These are phyloP conservation scores for Cronartium ribicola DNA, from an alignment of 1,284 basidiomycete genomes.

Conservation along the genomic window DNA sequence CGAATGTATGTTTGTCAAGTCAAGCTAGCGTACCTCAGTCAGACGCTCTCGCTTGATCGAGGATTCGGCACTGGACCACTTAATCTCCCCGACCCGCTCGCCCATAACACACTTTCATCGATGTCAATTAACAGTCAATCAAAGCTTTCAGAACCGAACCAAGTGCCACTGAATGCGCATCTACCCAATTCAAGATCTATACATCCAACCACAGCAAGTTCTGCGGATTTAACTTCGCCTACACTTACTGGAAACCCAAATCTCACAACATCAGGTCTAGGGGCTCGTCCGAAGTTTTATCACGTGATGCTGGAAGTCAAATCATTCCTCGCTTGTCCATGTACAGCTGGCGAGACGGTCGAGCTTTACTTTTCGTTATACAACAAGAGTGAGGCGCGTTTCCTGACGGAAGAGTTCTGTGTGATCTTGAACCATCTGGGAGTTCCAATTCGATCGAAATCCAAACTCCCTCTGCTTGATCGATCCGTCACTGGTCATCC, in stretches of 20 bases:
- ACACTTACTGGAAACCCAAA: not conserved
- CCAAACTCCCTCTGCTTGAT: conserved; percentile 50
- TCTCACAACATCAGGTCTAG: conserved; percentile 23
- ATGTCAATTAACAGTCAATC: conserved; percentile 49
- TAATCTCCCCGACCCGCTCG: conserved; percentile 31
- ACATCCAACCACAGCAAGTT: conserved; percentile 17
- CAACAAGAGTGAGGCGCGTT: conserved; percentile 71
- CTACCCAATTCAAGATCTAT: conserved; percentile 33
- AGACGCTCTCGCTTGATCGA: conserved; percentile 70
- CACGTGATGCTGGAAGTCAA: conserved; percentile 84
- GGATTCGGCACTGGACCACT: conserved; percentile 49
- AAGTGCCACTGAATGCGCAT: conserved; percentile 44
- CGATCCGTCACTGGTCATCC: not conserved
- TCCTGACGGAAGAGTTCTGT: conserved; percentile 91
- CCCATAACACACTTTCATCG: conserved; percentile 20
- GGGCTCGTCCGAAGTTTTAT: conserved; percentile 63
- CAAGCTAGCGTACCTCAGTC: conserved; percentile 51
- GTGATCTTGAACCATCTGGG: conserved; percentile 86
- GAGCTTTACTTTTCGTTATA: conserved; percentile 93
- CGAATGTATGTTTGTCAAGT: conserved; percentile 84
- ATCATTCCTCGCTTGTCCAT: conserved; percentile 84
- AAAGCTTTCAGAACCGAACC: conserved; percentile 43
- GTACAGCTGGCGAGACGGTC: conserved; percentile 79
- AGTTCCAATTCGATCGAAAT: conserved; percentile 59
- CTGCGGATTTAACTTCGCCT: conserved; percentile 15